Evolutionary conservation across 148 eudicot genomes (phyloP).

Genomic region (Gaultheria prostrata): DNA sequence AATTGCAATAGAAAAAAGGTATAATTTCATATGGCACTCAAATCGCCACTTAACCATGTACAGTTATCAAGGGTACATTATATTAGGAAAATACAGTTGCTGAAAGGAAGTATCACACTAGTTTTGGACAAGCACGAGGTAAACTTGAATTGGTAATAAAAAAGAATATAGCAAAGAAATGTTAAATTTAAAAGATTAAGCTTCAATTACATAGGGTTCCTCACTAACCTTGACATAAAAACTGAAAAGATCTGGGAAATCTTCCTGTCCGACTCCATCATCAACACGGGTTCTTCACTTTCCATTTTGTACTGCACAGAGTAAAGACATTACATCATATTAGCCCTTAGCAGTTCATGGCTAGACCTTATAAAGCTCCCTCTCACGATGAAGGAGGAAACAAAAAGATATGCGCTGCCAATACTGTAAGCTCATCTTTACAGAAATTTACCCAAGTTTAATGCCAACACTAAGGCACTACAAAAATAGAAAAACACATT

Average conservation of each 20-base stretch:
- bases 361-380: not conserved
- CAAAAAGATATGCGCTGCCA: not conserved
- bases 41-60: not conserved
- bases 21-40: too few relatives aligned
- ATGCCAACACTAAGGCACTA: not conserved
- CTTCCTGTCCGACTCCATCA: constrained; percentile 19
- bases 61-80: not conserved
- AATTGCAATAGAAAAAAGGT: not conserved
- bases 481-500: not conserved
- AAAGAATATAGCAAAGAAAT: not conserved
- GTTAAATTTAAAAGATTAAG: not conserved
- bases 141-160: not conserved
- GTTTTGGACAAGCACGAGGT: not conserved
- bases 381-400: not conserved
- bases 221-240: constrained; percentile 37
- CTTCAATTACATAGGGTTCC: not conserved
- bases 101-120: not conserved
- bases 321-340: not conserved
- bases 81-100: not conserved
- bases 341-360: not conserved
- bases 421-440: not conserved
- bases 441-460: not conserved
- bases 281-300: constrained; percentile 5
- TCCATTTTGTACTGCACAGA: constrained; percentile 19
- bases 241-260: constrained; percentile 27